phyloP scores from a whole-genome alignment of 176 grass and related monocot genomes.

The Thinopyrum elongatum region DNA sequence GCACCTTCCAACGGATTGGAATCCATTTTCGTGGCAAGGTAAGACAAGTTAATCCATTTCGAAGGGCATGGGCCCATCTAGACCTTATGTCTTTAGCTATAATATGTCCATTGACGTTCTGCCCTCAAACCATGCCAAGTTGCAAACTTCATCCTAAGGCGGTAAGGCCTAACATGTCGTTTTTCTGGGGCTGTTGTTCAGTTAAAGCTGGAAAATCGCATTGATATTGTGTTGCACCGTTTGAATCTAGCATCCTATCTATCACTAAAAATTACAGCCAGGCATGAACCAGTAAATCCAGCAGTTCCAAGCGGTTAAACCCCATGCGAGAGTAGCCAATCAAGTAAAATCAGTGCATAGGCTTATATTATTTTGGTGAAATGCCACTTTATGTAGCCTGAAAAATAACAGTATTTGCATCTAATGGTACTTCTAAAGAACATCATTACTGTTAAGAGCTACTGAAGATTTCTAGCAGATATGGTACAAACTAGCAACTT shows the following conservation, averaged over 20 bases:
- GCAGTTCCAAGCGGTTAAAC: neutral
- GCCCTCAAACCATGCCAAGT: neutral
- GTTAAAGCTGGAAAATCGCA: slow-evolving; percentile 23
- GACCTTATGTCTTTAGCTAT: neutral
- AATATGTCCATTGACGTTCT: neutral
- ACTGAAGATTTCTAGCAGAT: neutral
- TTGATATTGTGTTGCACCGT: neutral
- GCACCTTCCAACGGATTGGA: neutral
- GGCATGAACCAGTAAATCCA: neutral
- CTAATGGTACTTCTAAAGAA: neutral
- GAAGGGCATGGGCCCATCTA: neutral
- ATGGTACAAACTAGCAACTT: neutral
- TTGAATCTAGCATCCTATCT: neutral
- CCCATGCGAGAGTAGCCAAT: neutral
- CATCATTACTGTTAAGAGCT: neutral
- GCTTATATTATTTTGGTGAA: slow-evolving; percentile 7
- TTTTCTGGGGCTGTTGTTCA: neutral
- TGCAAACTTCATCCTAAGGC: neutral
- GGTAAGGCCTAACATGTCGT: neutral
- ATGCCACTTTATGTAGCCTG: neutral
- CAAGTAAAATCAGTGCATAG: neutral
- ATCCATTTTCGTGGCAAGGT: neutral
- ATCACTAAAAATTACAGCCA: neutral
- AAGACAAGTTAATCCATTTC: neutral
- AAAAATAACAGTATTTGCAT: neutral